phyloP scores from a whole-genome alignment of 306 rosid species.

The Cyamopsis tetragonoloba region DNA sequence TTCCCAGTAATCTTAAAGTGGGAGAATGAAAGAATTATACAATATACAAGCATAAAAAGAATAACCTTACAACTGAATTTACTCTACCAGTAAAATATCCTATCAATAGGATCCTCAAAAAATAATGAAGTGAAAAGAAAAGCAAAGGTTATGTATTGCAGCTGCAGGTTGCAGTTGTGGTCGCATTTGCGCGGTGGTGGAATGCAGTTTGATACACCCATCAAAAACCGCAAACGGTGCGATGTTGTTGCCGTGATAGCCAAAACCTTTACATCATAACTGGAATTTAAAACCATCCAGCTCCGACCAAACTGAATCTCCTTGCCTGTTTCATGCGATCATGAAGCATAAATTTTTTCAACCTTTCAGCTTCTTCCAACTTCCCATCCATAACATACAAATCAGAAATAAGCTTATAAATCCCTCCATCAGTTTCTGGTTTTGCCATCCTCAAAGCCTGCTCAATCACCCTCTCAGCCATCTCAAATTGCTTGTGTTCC shows the following conservation, averaged over 20 bases:
- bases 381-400: conserved; percentile 57
- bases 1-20: conserved; percentile 9
- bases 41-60: conserved; percentile 12
- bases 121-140: background rate
- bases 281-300: too few species aligned
- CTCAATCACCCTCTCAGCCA: conserved; percentile 55
- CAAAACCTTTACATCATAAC: too few species aligned
- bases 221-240: too few species aligned
- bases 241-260: too few species aligned
- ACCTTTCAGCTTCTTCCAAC: conserved; percentile 53
- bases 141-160: too few species aligned
- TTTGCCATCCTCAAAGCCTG: conserved; percentile 35
- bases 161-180: too few species aligned
- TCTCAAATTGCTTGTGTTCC: conserved; percentile 50
- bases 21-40: conserved; percentile 9
- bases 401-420: conserved; percentile 47
- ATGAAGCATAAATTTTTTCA: conserved; percentile 43
- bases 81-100: conserved; percentile 5
- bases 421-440: conserved; percentile 45
- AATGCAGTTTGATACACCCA: too few species aligned
- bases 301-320: conserved; percentile 36
- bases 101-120: background rate
- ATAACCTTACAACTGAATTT: background rate
- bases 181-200: too few species aligned
- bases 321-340: conserved; percentile 36